These are phyloP conservation scores for Calonectria pseudoreteaudii DNA, from an alignment of 2,329 filamentous ascomycete genomes.

Conservation along the genomic window DNA sequence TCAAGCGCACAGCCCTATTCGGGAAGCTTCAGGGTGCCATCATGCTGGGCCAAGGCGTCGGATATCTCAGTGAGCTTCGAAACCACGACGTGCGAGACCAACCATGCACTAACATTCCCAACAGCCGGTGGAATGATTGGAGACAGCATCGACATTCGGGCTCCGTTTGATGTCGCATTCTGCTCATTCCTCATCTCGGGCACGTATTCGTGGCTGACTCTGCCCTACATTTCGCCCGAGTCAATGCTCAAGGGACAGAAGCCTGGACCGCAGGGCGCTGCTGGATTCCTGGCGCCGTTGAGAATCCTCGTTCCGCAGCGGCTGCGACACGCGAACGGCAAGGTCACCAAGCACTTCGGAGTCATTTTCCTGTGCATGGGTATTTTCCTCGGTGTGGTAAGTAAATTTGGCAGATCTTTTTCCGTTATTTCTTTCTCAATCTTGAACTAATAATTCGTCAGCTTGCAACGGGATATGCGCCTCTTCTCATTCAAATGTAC, in stretches of 20 bases:
- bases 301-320: conserved; percentile 70
- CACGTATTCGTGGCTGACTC: conserved; percentile 53
- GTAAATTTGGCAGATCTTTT: conserved; percentile 33
- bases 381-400: conserved; percentile 73
- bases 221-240: conserved; percentile 65
- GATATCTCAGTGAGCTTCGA: conserved; percentile 62
- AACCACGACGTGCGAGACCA: too few species aligned
- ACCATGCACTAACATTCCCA: not conserved
- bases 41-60: conserved; percentile 74
- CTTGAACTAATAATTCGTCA: conserved; percentile 36
- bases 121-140: conserved; percentile 72
- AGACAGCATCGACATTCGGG: conserved; percentile 70
- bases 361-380: conserved; percentile 73
- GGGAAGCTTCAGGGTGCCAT: conserved; percentile 74
- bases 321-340: conserved; percentile 63
- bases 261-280: conserved; percentile 48
- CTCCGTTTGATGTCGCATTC: conserved; percentile 74
- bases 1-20: conserved; percentile 72
- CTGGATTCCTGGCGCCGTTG: conserved; percentile 72
- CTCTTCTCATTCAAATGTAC: conserved; percentile 70
- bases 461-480: conserved; percentile 76
- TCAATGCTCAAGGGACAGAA: conserved; percentile 49
- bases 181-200: conserved; percentile 63
- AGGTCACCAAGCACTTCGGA: conserved; percentile 67
- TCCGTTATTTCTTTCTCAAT: too few species aligned